Conservation (phyloP, 1,139 yeast genomes). For the Martiniozyma asiatica region DNA sequence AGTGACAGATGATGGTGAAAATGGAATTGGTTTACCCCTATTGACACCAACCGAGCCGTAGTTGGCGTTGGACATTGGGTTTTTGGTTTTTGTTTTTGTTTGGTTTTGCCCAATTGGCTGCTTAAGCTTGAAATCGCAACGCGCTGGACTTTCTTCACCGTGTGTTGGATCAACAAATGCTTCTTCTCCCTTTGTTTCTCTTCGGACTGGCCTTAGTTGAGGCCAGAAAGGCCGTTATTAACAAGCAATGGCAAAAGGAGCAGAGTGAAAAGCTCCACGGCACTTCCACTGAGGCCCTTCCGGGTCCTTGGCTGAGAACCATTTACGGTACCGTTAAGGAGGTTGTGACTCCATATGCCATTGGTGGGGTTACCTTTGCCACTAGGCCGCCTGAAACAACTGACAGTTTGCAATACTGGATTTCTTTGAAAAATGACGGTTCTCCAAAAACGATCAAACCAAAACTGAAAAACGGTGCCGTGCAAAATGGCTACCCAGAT, state of each 20-base stretch:
- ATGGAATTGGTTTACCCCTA: constrained; percentile 5
- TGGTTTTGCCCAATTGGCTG: too few relatives aligned
- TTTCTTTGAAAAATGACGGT: constrained; percentile 65
- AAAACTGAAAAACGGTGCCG: constrained; percentile 56
- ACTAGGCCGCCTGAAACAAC: constrained; percentile 60
- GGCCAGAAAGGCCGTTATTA: constrained; percentile 28
- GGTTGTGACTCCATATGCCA: constrained; percentile 68
- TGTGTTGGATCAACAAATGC: too few relatives aligned
- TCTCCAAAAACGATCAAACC: constrained; percentile 73
- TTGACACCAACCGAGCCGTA: too few relatives aligned
- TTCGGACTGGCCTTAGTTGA: constrained; percentile 12
- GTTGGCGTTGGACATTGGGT: too few relatives aligned
- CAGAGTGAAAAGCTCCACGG: constrained; percentile 25
- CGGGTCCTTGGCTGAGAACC: constrained; percentile 67
- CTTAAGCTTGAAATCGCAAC: too few relatives aligned
- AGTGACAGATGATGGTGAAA: constrained; percentile 8
- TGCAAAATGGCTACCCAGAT: constrained; percentile 55
- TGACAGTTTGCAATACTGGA: constrained; percentile 71
- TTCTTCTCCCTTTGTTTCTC: not conserved
- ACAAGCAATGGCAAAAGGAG: constrained; percentile 30
- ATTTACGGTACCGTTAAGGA: constrained; percentile 44
- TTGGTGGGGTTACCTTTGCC: constrained; percentile 70
- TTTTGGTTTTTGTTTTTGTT: too few relatives aligned
- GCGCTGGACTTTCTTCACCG: too few relatives aligned
- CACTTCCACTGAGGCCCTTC: constrained; percentile 23